Base-by-base conservation (phyloP, 116 monocot genomes). In the Iris pallida region DNA sequence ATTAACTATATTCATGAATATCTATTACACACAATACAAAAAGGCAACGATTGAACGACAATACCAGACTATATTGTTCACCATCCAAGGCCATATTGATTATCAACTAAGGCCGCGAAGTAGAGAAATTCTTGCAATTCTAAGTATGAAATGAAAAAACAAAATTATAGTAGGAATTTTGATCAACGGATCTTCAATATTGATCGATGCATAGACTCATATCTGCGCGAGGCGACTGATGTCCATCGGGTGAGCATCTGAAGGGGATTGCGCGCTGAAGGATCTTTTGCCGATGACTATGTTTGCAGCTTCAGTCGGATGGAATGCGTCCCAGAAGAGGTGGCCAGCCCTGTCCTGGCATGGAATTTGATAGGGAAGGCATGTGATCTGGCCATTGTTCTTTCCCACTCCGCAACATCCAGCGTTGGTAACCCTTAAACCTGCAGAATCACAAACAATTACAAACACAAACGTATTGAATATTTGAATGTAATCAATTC, bases 401-500 rank as follows among this genome's bases (percentile, higher is more conserved):
- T 77, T 85, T 9, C 85, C 85, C 1, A 85, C 81, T n/a, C 85
- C 85, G 55, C 85, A 85, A 54, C 85, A 85, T 40, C 80, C 85
- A 20, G 20, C 71, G 58, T 81, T 85, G 0, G 68, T 80, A 4
- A 85, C 85, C 16, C 11, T 65, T 44, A 85, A 52, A 0, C 84
- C 84, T 84, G 64, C 14, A 65, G 11, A 47, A 73, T 0, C 6
- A 30, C 30, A 30, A 30, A 30, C 30, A 0, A 30, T 30, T 30
- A 73, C 6, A 16, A 12, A 20, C 20, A 30, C 30, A 30, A 51
- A 51, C 8, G 0, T 9, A 73, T 3, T 30, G 5, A 20, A 30
- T 30, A 30, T 30, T 30, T 30, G 30, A 30, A 30, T 30, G 30
- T 0, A 30, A 30, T n/a, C n/a, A n/a, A n/a, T n/a, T n/a, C n/a